Percentiles rank a stretch among this genome's conserved stretches.
phyloP scores from a whole-genome alignment of 208 protist genomes.

The Leishmania mexicana region DNA sequence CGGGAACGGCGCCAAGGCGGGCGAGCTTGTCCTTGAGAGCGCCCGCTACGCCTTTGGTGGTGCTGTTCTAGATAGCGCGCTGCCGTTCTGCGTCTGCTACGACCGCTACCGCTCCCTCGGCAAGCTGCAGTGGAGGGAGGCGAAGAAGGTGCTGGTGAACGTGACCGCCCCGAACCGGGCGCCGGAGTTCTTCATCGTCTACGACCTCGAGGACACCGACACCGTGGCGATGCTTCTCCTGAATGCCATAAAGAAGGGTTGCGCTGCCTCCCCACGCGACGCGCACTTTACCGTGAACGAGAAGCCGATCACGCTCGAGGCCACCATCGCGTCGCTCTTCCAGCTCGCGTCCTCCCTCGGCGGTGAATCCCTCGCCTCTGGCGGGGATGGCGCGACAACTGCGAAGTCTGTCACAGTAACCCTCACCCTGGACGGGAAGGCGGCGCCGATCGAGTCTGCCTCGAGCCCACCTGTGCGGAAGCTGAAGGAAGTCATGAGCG shows the following conservation, averaged over 20 bases:
- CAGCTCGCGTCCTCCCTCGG: conserved; percentile 23
- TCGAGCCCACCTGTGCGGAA: neutral
- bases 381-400: conserved; percentile 9
- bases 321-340: conserved; percentile 24
- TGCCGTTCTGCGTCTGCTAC: conserved; percentile 58
- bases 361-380: neutral
- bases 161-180: conserved; percentile 13
- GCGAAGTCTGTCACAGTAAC: conserved; percentile 25
- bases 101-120: conserved; percentile 57
- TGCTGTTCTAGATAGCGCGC: conserved; percentile 64
- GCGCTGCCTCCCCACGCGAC: conserved; percentile 28
- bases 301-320: conserved; percentile 17
- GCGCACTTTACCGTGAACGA: conserved; percentile 26
- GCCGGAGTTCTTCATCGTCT: conserved; percentile 30
- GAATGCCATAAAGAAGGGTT: conserved; percentile 42
- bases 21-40: conserved; percentile 54
- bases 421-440: conserved; percentile 18
- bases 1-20: conserved; percentile 42
- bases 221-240: conserved; percentile 44
- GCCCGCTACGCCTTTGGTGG: conserved; percentile 65
- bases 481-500: conserved; percentile 28
- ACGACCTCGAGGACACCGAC: conserved; percentile 45
- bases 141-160: conserved; percentile 41
- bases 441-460: conserved; percentile 12
- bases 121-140: conserved; percentile 36